Percentiles rank a stretch among this genome's conserved stretches.
These are phyloP conservation scores for Talaromyces marneffei DNA, from an alignment of 2,329 filamentous ascomycete genomes.

Conservation along the genomic window DNA sequence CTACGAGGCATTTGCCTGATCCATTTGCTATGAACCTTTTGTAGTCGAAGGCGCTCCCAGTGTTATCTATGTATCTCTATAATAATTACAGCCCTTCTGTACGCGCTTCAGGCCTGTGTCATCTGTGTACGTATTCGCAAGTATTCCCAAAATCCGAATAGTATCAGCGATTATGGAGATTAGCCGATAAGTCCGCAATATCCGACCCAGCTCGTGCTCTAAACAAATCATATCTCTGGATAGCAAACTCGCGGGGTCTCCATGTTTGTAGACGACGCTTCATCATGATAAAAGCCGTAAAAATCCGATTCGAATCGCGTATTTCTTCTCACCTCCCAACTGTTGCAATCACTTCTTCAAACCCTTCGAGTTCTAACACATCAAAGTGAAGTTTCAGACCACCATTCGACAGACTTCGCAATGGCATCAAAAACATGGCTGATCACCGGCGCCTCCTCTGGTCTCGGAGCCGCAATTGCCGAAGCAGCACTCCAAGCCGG, in stretches of 20 bases:
- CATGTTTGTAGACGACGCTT: background rate
- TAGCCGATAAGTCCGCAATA: background rate
- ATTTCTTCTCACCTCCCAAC: background rate
- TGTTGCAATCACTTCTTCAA: background rate
- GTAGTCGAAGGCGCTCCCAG: background rate
- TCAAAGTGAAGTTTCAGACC: background rate
- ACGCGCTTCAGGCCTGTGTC: background rate
- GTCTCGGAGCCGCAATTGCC: conserved; percentile 19
- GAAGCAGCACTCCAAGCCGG: conserved; percentile 20
- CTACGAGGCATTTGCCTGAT: background rate
- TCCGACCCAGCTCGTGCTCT: background rate
- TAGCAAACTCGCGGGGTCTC: background rate
- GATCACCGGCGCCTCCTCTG: conserved; percentile 20
- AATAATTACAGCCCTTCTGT: background rate
- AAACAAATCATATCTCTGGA: background rate
- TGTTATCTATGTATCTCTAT: background rate
- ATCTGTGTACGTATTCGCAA: background rate
- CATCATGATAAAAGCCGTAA: background rate
- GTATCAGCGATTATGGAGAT: background rate
- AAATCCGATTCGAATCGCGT: background rate
- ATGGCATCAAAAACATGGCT: conserved; percentile 19
- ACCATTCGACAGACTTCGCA: background rate
- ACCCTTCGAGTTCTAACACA: background rate
- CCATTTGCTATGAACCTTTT: background rate
- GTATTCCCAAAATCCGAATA: background rate